Base-by-base conservation (phyloP, 179 eudicot genomes). In the Pouteria campechiana region DNA sequence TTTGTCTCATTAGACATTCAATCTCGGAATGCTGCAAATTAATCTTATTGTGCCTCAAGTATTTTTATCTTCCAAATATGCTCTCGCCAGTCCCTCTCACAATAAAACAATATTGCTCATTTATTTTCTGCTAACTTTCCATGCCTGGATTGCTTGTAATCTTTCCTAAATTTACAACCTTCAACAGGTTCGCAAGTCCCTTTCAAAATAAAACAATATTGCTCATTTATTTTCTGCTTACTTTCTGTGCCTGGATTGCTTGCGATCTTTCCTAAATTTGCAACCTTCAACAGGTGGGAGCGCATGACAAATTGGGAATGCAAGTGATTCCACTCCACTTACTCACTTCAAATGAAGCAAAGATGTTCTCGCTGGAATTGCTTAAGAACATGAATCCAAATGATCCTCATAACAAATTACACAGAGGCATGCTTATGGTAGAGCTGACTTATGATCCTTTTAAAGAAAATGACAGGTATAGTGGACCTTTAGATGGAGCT, bases 391-490 rank as follows among this genome's bases (percentile, higher is more conserved):
- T 75, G 1, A 53, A 46, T 23, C 25, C 42, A 14, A 62, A 37
- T 4, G 86, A 78, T 11, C 57, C 60, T 25, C 76, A 70, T 5
- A 65, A 70, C 48, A 76, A 54, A 61, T 78, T 76, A 55, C 74
- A 54, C 6, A 69, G 97, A 61, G 97, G 97, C 30, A 48, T 67
- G 43, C 59, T 89, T 13, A 60, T 68, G 48, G 51, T 89, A 32
- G 90, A 85, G 71, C 64, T 81, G 20, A 70, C 72, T 6, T 89
- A 62, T 45, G 85, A 69, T 52, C 97, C 89, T 39, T 85, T 89
- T 50, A 71, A 61, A 55, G 66, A 62, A 15, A 60, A 60, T 41
- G 69, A 60, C 13, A 54, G 58, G 19, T 59, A 54, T 25, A 74
- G 59, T 38, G 76, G 62, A 17, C 35, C 36, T 19, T 52, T 44